Evolutionary conservation across 2,329 filamentous ascomycete species (phyloP), one percentile per base, ranked within the genome.

Genomic region (Ceratocystis ficicola): DNA sequence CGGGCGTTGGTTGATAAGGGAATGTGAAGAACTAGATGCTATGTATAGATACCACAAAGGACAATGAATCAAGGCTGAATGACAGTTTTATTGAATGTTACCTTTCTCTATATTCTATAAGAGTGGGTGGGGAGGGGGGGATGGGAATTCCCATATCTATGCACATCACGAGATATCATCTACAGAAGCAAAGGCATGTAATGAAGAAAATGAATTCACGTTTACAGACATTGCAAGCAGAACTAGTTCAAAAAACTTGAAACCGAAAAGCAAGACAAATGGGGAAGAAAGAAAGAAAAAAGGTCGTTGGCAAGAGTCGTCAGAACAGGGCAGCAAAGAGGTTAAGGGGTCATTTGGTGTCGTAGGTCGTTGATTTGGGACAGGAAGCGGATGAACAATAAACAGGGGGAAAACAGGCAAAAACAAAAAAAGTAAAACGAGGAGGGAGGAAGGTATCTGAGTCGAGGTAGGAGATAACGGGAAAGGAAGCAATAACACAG

Each of bases 251-350:
- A 25, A 52, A 63, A 15, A 36, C 44, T n/a, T 30, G 36, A 22
- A 63, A 44, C 62, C 6, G 44, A 52, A 28, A 57, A 57, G 44
- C 20, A 52, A n/a, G 22, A 30, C 10, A 63, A n/a, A 62, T 32
- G 12, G n/a, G 17, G 32, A 63, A n/a, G 6, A 28, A 62, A 22
- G 25, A 44, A 62, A 25, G 22, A n/a, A 63, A 63, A 10, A 63
- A 63, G 48, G 62, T 59, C 30, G 36, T 48, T 36, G 62, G 60
- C 36, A 41, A 41, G 10, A 41, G 62, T 30, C 62, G 62, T 63
- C 30, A 52, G 20, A 52, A 28, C 48, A 63, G 62, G 28, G 50
- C 25, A 63, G 57, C 8, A 63, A 44, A 28, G 41, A 28, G 62
- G 32, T 15, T 1, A 25, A 46, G 15, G 8, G 20, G 17, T 25